Percentiles rank a stretch among this genome's conserved stretches.
phyloP scores from a whole-genome alignment of 2,329 filamentous ascomycete genomes.

The Exophiala spinifera region DNA sequence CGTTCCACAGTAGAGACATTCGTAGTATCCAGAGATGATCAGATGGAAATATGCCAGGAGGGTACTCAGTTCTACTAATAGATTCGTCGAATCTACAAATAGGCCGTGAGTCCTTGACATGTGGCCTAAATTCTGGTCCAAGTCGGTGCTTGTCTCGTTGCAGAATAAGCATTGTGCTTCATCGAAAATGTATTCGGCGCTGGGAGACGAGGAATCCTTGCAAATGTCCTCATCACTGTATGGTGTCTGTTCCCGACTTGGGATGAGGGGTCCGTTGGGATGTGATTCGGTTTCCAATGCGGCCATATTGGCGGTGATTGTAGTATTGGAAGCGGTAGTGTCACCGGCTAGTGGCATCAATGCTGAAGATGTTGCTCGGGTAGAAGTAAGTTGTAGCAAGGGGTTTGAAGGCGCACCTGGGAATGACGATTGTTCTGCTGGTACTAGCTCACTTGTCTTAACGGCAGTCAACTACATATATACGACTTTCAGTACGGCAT shows the following conservation, averaged over 20 bases:
- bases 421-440: no score
- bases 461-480: no score
- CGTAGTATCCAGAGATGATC: conserved; percentile 48
- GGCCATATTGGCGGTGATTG: conserved; percentile 1
- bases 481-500: no score
- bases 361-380: background rate
- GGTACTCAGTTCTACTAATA: conserved; percentile 48
- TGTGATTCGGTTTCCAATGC: conserved; percentile 3
- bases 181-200: conserved; percentile 12
- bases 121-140: conserved; percentile 44
- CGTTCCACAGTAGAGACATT: conserved; percentile 53
- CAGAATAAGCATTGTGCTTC: conserved; percentile 46
- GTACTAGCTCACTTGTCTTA: no score
- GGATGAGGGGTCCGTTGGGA: background rate
- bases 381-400: no score
- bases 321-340: conserved; percentile 5
- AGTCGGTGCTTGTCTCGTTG: conserved; percentile 27
- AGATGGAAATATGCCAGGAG: conserved; percentile 50
- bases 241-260: conserved; percentile 2
- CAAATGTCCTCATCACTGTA: conserved; percentile 9
- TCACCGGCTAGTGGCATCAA: conserved; percentile 11
- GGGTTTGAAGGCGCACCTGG: no score
- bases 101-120: conserved; percentile 52
- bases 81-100: conserved; percentile 38
- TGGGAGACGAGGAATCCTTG: conserved; percentile 5